Base-by-base conservation (phyloP, 768 basidiomycete genomes). In the Boletus rufocinnamomeus region DNA sequence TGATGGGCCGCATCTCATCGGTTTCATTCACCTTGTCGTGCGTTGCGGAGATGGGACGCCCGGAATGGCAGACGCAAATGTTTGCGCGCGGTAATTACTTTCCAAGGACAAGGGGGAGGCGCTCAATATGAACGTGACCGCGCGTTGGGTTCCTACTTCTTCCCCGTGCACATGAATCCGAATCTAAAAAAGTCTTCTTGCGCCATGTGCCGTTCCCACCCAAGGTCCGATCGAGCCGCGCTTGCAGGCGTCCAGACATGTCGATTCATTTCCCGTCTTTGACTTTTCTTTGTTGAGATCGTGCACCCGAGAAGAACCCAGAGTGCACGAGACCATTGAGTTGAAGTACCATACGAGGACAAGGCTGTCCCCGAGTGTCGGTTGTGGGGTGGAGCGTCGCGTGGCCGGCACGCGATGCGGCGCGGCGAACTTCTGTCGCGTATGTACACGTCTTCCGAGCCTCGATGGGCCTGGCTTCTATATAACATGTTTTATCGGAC, bases 351-450 rank as follows among this genome's bases (percentile, higher is more conserved):
- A 30, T 21, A 11, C 14, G 16, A 9, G 16, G 28, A 47, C 16
- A 54, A 25, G 8, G 17, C 17, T 32, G 44, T 48, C 6, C 2
- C 14, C 16, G 4, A 32, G 17, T 58, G 47, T 23, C 16, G 27
- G 48, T 34, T 61, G 44, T 44, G 57, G 47, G 57, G 46, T 50
- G n/a, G n/a, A n/a, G n/a, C 21, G 40, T 56, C 50, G 61, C 37
- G 34, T 62, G 62, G 37, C 19, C 43, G 46, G 38, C 63, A 65
- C 63, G 62, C 52, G 56, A 53, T 30, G 46, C 27, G 34, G 46
- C 40, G 40, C 48, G 41, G 38, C n/a, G 32, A 19, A 35, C 54
- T 50, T 63, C 60, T 50, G 13, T 51, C 51, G 51, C 37, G 35
- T 25, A 30, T 30, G 9, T 11, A 25, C 16, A 27, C 45, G 2